Conservation (phyloP, 2,329 filamentous ascomycete species). For the Dactylellina cionopaga region DNA sequence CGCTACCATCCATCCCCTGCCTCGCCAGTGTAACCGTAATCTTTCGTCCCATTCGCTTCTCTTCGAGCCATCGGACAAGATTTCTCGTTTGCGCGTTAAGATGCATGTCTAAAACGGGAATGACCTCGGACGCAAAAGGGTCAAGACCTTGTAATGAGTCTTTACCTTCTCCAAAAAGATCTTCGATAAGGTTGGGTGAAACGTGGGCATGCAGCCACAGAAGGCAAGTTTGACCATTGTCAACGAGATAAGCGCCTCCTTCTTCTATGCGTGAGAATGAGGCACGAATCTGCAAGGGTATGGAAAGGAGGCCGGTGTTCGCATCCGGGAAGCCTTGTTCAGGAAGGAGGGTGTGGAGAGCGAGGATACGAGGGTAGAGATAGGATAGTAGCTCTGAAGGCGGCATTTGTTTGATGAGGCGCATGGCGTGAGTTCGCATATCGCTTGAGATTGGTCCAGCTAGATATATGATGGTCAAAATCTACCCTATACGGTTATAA, state of each 20-base stretch:
- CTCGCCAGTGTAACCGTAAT: slow-evolving; percentile 88
- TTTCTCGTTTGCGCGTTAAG: slow-evolving; percentile 95
- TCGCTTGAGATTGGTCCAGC: slow-evolving; percentile 90
- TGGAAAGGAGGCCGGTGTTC: slow-evolving; percentile 83
- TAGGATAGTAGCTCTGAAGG: slow-evolving; percentile 86
- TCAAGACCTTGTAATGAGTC: slow-evolving; percentile 78
- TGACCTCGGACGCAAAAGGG: slow-evolving; percentile 77
- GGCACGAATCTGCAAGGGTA: slow-evolving; percentile 82
- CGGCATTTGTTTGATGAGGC: slow-evolving; percentile 88
- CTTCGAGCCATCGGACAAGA: slow-evolving; percentile 84
- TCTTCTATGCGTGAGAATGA: slow-evolving; percentile 90
- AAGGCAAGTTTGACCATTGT: slow-evolving; percentile 91
- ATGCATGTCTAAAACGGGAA: slow-evolving; percentile 85
- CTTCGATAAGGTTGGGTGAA: slow-evolving; percentile 87
- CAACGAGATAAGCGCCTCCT: slow-evolving; percentile 91
- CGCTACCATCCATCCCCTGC: slow-evolving; percentile 91
- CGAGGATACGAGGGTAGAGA: slow-evolving; percentile 92
- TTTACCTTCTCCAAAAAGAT: slow-evolving; percentile 85
- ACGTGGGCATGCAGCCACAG: slow-evolving; percentile 94
- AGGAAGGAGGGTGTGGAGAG: slow-evolving; percentile 86
- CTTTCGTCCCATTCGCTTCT: slow-evolving; percentile 83
- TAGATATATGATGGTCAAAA: slow-evolving; percentile 53
- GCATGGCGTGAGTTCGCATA: slow-evolving; percentile 87
- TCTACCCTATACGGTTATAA: not conserved
- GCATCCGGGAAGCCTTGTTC: slow-evolving; percentile 91